phyloP scores from a whole-genome alignment of 768 basidiomycete species.

The Boletus rubescentipes region DNA sequence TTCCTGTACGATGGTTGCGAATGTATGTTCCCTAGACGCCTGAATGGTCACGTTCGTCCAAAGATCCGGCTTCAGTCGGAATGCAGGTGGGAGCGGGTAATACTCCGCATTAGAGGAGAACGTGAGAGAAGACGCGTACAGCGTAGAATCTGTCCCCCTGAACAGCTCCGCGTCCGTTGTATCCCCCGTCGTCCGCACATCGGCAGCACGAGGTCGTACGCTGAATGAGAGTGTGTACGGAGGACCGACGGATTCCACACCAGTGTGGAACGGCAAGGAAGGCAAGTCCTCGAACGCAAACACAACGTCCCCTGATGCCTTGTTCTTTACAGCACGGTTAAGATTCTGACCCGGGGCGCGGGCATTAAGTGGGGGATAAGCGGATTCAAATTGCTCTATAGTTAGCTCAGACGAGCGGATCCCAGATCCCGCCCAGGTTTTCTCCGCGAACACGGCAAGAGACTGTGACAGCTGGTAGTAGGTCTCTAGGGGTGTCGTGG shows the following conservation, averaged over 20 bases:
- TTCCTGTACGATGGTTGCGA: slow-evolving; percentile 27
- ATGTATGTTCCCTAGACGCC: slow-evolving; percentile 37
- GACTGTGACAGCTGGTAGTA: slow-evolving; percentile 44
- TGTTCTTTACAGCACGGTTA: slow-evolving; percentile 37
- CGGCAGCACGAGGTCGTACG: slow-evolving; percentile 31
- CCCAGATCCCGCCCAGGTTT: slow-evolving; percentile 43
- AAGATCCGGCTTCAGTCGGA: slow-evolving; percentile 26
- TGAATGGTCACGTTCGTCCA: slow-evolving; percentile 39
- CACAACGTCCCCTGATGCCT: slow-evolving; percentile 27
- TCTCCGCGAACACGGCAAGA: slow-evolving; percentile 42
- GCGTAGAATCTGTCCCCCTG: slow-evolving; percentile 34
- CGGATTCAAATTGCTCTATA: slow-evolving; percentile 35
- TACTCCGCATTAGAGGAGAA: slow-evolving; percentile 39
- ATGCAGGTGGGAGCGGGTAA: slow-evolving; percentile 35
- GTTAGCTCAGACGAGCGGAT: slow-evolving; percentile 35
- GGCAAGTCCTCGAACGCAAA: slow-evolving; percentile 26
- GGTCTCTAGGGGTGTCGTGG: slow-evolving; percentile 43
- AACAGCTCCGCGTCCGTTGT: slow-evolving; percentile 29
- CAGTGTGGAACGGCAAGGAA: slow-evolving; percentile 25
- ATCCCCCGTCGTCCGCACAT: slow-evolving; percentile 13
- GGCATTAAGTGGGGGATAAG: slow-evolving; percentile 38
- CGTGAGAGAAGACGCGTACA: slow-evolving; percentile 39
- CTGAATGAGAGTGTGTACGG: slow-evolving; percentile 43
- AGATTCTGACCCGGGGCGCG: slow-evolving; percentile 45
- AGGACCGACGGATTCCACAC: slow-evolving; percentile 40